These are phyloP conservation scores for Chrysosporium keratinophilum DNA, from an alignment of 2,329 filamentous ascomycete genomes.

Conservation along the genomic window DNA sequence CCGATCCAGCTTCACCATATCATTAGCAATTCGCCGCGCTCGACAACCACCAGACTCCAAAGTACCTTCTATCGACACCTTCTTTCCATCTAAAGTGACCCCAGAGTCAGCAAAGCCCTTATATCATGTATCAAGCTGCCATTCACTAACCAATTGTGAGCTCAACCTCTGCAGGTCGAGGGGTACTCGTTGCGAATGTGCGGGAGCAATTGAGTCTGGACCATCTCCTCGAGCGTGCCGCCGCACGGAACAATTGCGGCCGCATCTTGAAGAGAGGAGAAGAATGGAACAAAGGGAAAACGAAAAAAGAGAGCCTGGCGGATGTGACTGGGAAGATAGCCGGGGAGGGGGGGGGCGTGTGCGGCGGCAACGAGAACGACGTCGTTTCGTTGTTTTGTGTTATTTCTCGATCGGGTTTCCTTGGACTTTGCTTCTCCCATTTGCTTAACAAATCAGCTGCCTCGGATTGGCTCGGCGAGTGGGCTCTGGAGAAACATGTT, in stretches of 20 bases:
- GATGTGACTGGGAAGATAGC: background rate
- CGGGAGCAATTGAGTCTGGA: slow-evolving; percentile 52
- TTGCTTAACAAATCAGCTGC: slow-evolving; percentile 28
- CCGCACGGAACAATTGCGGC: slow-evolving; percentile 54
- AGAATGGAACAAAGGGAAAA: slow-evolving; percentile 13
- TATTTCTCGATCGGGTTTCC: slow-evolving; percentile 14
- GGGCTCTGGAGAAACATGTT: slow-evolving; percentile 21
- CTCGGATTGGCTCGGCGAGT: slow-evolving; percentile 30
- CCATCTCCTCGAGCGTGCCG: slow-evolving; percentile 46
- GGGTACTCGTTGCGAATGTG: slow-evolving; percentile 69
- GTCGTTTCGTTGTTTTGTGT: slow-evolving; percentile 12
- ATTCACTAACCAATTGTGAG: slow-evolving; percentile 71
- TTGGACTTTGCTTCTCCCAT: slow-evolving; percentile 8
- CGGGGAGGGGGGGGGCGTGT: slow-evolving; percentile 11
- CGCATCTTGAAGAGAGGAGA: slow-evolving; percentile 41
- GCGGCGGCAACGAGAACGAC: slow-evolving; percentile 12
- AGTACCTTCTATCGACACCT: slow-evolving; percentile 92
- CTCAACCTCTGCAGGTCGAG: slow-evolving; percentile 83
- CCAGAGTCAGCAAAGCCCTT: slow-evolving; percentile 29
- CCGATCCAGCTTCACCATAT: slow-evolving; percentile 64
- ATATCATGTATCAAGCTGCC: slow-evolving; percentile 45
- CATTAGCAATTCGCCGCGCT: slow-evolving; percentile 25
- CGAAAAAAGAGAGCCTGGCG: slow-evolving; percentile 7
- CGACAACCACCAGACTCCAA: background rate
- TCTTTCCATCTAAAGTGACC: slow-evolving; percentile 69